Conservation (phyloP, 2,329 filamentous ascomycete species). For the Calonectria multiphialidica region DNA sequence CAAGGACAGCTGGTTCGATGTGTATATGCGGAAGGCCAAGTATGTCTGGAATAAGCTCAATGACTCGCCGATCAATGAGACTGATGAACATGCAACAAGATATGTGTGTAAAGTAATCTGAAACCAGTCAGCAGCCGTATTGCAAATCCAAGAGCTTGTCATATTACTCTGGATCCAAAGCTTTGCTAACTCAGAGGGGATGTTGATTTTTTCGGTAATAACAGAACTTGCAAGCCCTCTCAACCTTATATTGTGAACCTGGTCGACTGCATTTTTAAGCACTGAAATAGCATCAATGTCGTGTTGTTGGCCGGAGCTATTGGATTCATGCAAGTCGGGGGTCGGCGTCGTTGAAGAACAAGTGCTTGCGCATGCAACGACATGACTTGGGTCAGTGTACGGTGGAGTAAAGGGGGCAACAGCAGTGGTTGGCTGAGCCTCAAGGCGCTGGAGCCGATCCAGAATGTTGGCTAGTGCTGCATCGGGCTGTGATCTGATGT, state of each 20-base stretch:
- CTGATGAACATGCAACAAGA: not conserved
- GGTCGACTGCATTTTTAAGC: constrained; percentile 1
- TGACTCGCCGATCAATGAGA: not conserved
- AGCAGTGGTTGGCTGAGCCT: not conserved
- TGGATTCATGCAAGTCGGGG: not conserved
- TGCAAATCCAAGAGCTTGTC: not conserved
- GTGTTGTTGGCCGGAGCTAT: not conserved
- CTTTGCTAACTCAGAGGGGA: not conserved
- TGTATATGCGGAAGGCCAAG: not conserved
- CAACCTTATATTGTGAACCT: not conserved
- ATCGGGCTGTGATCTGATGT: not conserved
- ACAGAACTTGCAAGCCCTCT: not conserved
- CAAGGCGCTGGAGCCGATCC: not conserved
- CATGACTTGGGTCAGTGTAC: not conserved
- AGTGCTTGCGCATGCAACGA: not conserved
- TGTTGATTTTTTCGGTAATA: not conserved
- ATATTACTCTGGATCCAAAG: not conserved
- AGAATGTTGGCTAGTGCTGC: not conserved
- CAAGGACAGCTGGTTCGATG: not conserved
- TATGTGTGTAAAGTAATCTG: not conserved
- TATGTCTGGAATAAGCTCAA: not conserved
- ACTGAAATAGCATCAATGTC: not conserved
- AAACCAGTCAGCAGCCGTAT: not conserved
- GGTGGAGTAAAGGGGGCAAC: not conserved
- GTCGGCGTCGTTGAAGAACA: not conserved